These are phyloP conservation scores for Penicillium italicum DNA, from an alignment of 2,329 filamentous ascomycete genomes.

Conservation along the genomic window DNA sequence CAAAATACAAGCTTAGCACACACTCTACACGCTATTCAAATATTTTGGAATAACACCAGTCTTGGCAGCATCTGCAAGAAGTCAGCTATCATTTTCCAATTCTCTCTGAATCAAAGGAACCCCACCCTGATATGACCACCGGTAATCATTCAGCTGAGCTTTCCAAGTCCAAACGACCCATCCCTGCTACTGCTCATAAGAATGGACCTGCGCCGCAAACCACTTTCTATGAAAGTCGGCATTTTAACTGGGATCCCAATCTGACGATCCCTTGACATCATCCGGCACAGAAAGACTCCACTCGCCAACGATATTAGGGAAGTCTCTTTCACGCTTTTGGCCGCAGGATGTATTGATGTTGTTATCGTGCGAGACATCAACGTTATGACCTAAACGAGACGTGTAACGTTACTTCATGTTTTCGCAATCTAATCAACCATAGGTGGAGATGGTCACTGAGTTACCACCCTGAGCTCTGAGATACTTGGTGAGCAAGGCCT, in stretches of 20 bases:
- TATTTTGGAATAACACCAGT: constrained; percentile 42
- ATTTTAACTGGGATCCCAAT: constrained; percentile 45
- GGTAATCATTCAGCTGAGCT: constrained; percentile 39
- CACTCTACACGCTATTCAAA: constrained; percentile 15
- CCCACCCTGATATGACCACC: constrained; percentile 31
- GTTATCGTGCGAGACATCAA: constrained; percentile 45
- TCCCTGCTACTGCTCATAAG: constrained; percentile 54
- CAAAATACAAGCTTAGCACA: constrained; percentile 6
- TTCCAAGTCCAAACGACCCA: constrained; percentile 64
- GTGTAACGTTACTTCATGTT: too few relatives aligned
- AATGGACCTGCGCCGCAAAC: constrained; percentile 55
- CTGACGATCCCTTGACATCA: constrained; percentile 44
- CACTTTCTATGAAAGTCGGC: constrained; percentile 54
- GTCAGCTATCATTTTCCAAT: constrained; percentile 41
- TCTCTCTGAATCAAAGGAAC: constrained; percentile 14
- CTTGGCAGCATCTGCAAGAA: constrained; percentile 47
- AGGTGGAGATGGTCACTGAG: too few relatives aligned
- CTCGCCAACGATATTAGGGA: constrained; percentile 55
- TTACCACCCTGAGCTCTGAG: too few relatives aligned
- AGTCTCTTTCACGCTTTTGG: constrained; percentile 44
- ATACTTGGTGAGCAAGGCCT: too few relatives aligned
- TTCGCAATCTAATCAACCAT: too few relatives aligned
- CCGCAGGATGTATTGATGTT: constrained; percentile 54
- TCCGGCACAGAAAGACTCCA: constrained; percentile 55
- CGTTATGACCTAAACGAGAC: too few relatives aligned